Percentiles rank a stretch among this genome's conserved stretches.
Conservation (phyloP, 1,284 basidiomycete species). For the Austropuccinia psidii region DNA sequence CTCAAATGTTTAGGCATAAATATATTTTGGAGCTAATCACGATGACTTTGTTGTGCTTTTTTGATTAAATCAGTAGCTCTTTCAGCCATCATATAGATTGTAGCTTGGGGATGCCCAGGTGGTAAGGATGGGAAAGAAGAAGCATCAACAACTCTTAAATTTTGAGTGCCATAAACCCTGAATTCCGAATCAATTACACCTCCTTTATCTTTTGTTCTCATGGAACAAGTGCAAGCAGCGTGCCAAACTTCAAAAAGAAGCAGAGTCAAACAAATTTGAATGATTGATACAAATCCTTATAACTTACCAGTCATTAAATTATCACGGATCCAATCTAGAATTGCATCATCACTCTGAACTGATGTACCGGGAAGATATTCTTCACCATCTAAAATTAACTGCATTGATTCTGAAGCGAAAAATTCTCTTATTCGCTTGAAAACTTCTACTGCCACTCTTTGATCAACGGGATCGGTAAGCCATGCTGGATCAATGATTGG, state of each 20-base stretch:
- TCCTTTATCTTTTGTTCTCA: conserved; percentile 67
- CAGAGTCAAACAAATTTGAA: background rate
- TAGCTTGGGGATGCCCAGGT: conserved; percentile 35
- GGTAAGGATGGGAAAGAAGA: conserved; percentile 33
- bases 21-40: no score
- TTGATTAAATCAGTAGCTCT: conserved; percentile 9
- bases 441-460: conserved; percentile 8
- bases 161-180: conserved; percentile 64
- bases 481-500: conserved; percentile 29
- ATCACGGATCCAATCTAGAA: conserved; percentile 11
- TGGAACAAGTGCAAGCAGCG: conserved; percentile 54
- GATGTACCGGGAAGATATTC: conserved; percentile 12
- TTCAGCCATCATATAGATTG: conserved; percentile 37
- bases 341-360: conserved; percentile 8
- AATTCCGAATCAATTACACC: conserved; percentile 66
- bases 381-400: conserved; percentile 13
- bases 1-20: no score
- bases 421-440: conserved; percentile 25
- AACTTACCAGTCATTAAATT: conserved; percentile 22
- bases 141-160: conserved; percentile 54
- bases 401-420: conserved; percentile 6
- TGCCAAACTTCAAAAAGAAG: conserved; percentile 43
- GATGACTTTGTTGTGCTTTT: no score
- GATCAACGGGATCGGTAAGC: conserved; percentile 22
- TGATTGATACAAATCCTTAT: background rate